Conservation (phyloP, 179 eudicot genomes). For the Beta lomatogona region DNA sequence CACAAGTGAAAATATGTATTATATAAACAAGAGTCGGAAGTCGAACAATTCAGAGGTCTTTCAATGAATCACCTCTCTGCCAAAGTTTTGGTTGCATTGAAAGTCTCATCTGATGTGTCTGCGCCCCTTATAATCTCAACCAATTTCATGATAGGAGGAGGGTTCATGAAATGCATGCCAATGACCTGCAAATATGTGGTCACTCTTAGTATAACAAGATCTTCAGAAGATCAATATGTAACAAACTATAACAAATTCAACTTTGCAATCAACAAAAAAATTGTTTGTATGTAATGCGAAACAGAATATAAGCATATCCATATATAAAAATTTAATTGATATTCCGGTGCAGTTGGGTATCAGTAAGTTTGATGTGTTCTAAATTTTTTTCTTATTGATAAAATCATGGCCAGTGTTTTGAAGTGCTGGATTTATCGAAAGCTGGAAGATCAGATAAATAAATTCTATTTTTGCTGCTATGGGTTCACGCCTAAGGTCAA, state of each 20-base stretch:
- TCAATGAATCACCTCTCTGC: conserved; percentile 65
- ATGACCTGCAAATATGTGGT: conserved; percentile 54
- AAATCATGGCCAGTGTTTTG: neutral
- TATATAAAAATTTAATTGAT: too few relatives aligned
- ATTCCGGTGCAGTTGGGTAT: neutral
- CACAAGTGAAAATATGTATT: neutral
- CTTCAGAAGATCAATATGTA: neutral
- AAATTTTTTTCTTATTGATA: too few relatives aligned
- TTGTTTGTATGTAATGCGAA: neutral
- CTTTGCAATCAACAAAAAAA: neutral
- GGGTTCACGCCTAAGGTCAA: too few relatives aligned
- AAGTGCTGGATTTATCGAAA: neutral
- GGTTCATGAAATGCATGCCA: conserved; percentile 97
- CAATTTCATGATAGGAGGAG: conserved; percentile 88
- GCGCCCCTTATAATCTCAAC: conserved; percentile 91
- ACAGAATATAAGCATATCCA: neutral
- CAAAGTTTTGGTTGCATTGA: conserved; percentile 55
- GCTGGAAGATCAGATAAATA: too few relatives aligned
- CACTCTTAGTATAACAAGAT: conserved; percentile 7
- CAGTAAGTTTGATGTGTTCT: neutral
- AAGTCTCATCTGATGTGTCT: conserved; percentile 78
- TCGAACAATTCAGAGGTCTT: neutral
- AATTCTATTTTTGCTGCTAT: too few relatives aligned
- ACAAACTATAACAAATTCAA: neutral
- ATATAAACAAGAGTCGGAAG: neutral